These are phyloP conservation scores for Colletotrichum kahawae DNA, from an alignment of 2,329 filamentous ascomycete species.

Conservation along the genomic window DNA sequence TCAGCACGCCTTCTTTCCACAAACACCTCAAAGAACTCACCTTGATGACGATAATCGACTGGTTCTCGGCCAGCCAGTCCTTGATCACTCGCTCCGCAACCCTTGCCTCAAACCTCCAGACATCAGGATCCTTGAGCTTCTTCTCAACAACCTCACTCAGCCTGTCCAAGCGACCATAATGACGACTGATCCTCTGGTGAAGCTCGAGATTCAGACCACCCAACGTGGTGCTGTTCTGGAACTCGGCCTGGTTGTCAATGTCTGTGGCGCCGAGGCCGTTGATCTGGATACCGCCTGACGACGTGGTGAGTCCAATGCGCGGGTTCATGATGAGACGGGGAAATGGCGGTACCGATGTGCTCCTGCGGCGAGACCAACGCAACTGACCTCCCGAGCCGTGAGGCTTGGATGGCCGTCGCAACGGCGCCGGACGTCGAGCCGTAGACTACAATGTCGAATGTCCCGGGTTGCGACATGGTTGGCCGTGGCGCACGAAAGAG, in stretches of 20 bases:
- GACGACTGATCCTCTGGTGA: conserved; percentile 22
- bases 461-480: neutral
- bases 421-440: neutral
- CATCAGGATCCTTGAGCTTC: conserved; percentile 15
- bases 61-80: conserved; percentile 19
- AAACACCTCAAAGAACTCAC: neutral
- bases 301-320: rapidly evolving
- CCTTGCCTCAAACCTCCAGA: conserved; percentile 26
- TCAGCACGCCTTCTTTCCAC: neutral
- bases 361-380: neutral
- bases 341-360: neutral
- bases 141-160: conserved; percentile 18
- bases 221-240: neutral
- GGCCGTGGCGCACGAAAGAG: neutral
- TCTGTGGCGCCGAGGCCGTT: neutral
- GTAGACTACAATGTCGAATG: neutral
- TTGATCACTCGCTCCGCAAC: conserved; percentile 24
- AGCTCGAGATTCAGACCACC: conserved; percentile 24
- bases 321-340: rapidly evolving
- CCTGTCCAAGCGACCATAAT: conserved; percentile 19
- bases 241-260: neutral
- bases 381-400: neutral
- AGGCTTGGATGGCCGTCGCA: neutral
- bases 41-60: conserved; percentile 3
- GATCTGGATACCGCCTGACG: neutral